Base-by-base conservation (phyloP, 148 eudicot species). In the Camellia sinensis region DNA sequence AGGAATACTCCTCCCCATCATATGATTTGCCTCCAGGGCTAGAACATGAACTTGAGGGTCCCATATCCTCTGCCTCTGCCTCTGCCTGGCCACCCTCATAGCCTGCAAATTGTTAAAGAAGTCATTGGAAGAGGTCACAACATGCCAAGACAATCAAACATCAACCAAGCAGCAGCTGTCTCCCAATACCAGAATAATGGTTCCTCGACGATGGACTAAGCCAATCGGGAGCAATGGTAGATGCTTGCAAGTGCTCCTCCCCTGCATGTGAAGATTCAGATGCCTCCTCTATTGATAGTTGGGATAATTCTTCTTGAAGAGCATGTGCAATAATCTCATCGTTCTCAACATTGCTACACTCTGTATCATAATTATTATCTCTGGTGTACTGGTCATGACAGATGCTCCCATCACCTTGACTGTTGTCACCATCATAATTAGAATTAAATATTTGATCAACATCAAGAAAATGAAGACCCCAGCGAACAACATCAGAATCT, bases 391-490 rank as follows among this genome's bases (percentile, higher is more conserved):
- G 91, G 76, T 79, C 89, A 52, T 74, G 87, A 74, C 80, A 83
- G 60, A 88, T 88, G 77, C 82, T 84, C 82, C 83, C 90, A 67
- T 89, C 94, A 83, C 88, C 84, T 63, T 88, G 92, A 82, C 77
- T 83, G 84, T 65, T 82, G 74, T 90, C 89, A 63, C 86, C 86
- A 75, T 90, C 90, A 46, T 93, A 89, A 71, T 70, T 82, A 78
- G 86, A 79, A 79, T 83, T 90, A 85, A 89, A 88, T 74, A 92
- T 74, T 44, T 85, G 84, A 71, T 87, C 93, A 50, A 86, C 85
- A 82, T 92, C 92, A 81, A 94, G 87, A 83, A 93, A 81, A 83
- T 83, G 64, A 65, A 86, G 85, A 82, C 94, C 90, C 98, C 97
- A 93, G 13, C 82, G 84, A 61, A 81, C 84, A 76, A 82, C 86